phyloP scores from a whole-genome alignment of 805 yeast genomes.

The Pichia pseudocactophila region DNA sequence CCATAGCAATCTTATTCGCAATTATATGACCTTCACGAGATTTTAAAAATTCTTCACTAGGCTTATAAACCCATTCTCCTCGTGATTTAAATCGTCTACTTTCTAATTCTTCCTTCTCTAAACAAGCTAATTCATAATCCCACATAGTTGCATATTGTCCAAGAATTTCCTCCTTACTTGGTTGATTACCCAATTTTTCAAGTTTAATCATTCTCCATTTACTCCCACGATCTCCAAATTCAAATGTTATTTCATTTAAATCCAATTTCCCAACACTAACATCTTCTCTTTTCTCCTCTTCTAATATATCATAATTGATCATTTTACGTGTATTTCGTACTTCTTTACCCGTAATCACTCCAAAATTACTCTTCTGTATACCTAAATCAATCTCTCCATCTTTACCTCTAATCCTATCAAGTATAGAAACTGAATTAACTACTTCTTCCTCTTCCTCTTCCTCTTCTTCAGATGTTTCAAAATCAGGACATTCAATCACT shows the following conservation, averaged over 20 bases:
- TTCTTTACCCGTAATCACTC: background rate
- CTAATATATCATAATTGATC: slow-evolving; percentile 1
- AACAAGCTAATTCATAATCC: slow-evolving; percentile 25
- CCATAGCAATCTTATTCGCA: slow-evolving; percentile 4
- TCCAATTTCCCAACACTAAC: too few relatives aligned
- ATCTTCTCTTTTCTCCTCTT: background rate
- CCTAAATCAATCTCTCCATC: slow-evolving; percentile 12
- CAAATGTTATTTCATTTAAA: slow-evolving; percentile 15
- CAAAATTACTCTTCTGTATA: background rate
- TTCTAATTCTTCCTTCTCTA: slow-evolving; percentile 26
- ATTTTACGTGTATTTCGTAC: background rate
- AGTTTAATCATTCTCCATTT: slow-evolving; percentile 33
- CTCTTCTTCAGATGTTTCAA: slow-evolving; percentile 19
- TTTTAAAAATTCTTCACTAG: slow-evolving; percentile 18
- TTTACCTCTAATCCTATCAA: slow-evolving; percentile 4
- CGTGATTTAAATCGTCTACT: slow-evolving; percentile 12
- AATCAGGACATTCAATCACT: slow-evolving; percentile 21
- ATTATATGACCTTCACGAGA: slow-evolving; percentile 12
- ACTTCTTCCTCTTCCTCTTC: background rate
- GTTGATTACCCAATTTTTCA: slow-evolving; percentile 11
- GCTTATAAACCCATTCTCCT: slow-evolving; percentile 19
- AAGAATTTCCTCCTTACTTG: slow-evolving; percentile 1
- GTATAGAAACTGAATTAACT: background rate
- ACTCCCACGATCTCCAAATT: slow-evolving; percentile 31
- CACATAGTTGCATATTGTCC: slow-evolving; percentile 11